phyloP scores from a whole-genome alignment of 768 basidiomycete species.

The Galerina sulciceps region DNA sequence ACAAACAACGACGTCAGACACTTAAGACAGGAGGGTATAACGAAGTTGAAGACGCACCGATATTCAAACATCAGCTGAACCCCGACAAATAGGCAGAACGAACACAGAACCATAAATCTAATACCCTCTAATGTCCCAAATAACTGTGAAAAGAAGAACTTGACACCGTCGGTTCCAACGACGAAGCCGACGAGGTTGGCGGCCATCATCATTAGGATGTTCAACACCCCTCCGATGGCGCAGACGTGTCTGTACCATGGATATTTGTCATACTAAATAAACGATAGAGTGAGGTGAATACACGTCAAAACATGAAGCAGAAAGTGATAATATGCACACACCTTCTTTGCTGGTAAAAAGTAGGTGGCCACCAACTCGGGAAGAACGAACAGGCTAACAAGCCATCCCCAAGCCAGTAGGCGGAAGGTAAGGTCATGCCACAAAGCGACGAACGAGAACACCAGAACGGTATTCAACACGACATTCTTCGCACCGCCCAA shows the following conservation, averaged over 20 bases:
- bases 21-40: background rate
- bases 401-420: conserved; percentile 96
- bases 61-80: conserved; percentile 98
- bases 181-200: conserved; percentile 98
- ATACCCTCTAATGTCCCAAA: conserved; percentile 70
- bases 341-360: conserved; percentile 67
- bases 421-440: conserved; percentile 95
- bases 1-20: background rate
- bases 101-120: conserved; percentile 63
- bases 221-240: conserved; percentile 81
- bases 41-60: conserved; percentile 51
- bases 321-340: conserved; percentile 33
- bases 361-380: conserved; percentile 76
- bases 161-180: conserved; percentile 80
- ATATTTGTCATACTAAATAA: conserved; percentile 60
- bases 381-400: conserved; percentile 85
- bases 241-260: conserved; percentile 89
- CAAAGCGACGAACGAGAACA: conserved; percentile 96
- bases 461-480: conserved; percentile 68
- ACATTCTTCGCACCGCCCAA: conserved; percentile 70
- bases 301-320: background rate
- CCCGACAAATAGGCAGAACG: conserved; percentile 73
- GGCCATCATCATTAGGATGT: conserved; percentile 86
- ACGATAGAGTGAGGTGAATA: background rate
- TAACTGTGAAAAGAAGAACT: conserved; percentile 66